Conservation (phyloP, 192 early-diverging fungal species). For the Coemansia sp. region DNA sequence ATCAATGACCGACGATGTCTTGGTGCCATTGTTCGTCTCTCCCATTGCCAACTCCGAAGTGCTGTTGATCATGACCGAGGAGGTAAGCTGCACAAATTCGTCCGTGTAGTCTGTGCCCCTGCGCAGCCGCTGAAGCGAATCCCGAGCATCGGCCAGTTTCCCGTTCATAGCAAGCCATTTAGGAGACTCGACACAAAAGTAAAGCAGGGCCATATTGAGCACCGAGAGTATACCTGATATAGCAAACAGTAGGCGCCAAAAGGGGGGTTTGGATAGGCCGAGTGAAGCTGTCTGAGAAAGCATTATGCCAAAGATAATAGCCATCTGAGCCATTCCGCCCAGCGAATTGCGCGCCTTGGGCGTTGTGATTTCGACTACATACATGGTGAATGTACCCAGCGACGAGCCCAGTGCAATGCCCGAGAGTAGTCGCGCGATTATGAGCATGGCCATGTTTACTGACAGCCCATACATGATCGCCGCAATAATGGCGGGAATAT, state of each 20-base stretch:
- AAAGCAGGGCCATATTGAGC: constrained; percentile 54
- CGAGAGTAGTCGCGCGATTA: constrained; percentile 66
- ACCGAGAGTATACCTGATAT: constrained; percentile 62
- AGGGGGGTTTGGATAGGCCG: constrained; percentile 58
- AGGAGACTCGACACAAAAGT: constrained; percentile 76
- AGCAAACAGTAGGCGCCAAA: constrained; percentile 73
- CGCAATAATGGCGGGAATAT: constrained; percentile 64
- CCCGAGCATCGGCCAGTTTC: constrained; percentile 55
- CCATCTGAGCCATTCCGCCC: constrained; percentile 70
- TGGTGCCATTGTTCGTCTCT: constrained; percentile 3
- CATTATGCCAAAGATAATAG: constrained; percentile 74
- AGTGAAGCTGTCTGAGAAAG: constrained; percentile 65
- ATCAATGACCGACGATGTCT: constrained; percentile 48
- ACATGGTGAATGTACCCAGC: constrained; percentile 61
- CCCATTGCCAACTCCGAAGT: constrained; percentile 1
- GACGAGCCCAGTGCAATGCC: constrained; percentile 73
- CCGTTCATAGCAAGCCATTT: constrained; percentile 66
- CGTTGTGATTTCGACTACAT: constrained; percentile 77
- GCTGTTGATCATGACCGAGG: constrained; percentile 11
- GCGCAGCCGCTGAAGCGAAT: constrained; percentile 59
- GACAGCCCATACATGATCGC: constrained; percentile 61
- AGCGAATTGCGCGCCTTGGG: constrained; percentile 67
- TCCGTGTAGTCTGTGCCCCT: constrained; percentile 49
- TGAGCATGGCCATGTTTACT: constrained; percentile 62
- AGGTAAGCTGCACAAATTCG: constrained; percentile 61